Base-by-base conservation (phyloP, 208 protist genomes). In the Trypanosoma platydactyli region DNA sequence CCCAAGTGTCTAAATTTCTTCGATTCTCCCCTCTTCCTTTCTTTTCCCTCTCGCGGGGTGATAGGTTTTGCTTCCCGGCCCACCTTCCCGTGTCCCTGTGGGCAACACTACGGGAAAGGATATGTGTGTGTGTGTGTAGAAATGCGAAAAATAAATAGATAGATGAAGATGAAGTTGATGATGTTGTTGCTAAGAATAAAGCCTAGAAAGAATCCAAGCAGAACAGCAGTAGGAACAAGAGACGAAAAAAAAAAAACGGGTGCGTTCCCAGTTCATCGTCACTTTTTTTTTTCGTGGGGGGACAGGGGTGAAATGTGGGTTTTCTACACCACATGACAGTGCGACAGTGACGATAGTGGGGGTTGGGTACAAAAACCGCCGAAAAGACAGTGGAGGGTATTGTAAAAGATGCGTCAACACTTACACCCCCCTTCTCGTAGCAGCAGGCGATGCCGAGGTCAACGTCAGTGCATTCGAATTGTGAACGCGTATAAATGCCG, bases 51-150 rank as follows among this genome's bases (percentile, higher is more conserved):
- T n/a, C n/a, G n/a, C n/a, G n/a, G n/a, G n/a, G n/a, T n/a, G n/a
- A n/a, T n/a, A n/a, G n/a, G n/a, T n/a, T n/a, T n/a, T n/a, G n/a
- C n/a, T n/a, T n/a, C n/a, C n/a, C n/a, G n/a, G n/a, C n/a, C n/a
- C n/a, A n/a, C n/a, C n/a, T n/a, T n/a, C n/a, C n/a, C n/a, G n/a
- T n/a, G n/a, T n/a, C n/a, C n/a, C n/a, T n/a, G n/a, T n/a, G n/a
- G n/a, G n/a, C n/a, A n/a, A n/a, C n/a, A n/a, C n/a, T n/a, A n/a
- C n/a, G n/a, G n/a, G n/a, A n/a, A n/a, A n/a, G 38, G 25, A 57
- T 40, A 57, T 57, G 20, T 40, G 38, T 57, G 38, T 57, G 38
- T 40, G 38, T 57, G 38, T 57, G 42, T 59, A 27, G 11, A 59
- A 42, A 59, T 59, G 5, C 42, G 22, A 12, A 59, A 16, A 59